Evolutionary conservation across 345 rosid species (phyloP), one percentile per base, ranked within the genome.

Genomic region (Acer yangbiense): DNA sequence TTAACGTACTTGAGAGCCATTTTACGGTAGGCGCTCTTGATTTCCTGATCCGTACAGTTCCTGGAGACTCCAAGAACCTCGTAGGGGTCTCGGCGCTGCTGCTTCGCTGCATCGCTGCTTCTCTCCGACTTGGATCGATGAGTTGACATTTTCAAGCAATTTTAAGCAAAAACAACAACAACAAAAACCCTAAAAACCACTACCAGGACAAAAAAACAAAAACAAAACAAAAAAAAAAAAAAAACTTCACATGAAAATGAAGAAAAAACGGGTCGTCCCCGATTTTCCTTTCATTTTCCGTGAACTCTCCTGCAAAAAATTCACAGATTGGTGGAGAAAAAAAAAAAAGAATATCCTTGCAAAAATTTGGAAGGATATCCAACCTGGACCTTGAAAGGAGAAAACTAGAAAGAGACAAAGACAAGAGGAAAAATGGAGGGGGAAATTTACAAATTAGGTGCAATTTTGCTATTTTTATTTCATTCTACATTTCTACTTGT

Each of bases 41-140:
- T 93, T 84, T 97, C 98, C 82, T 94, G 98, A 83, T 97, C 98
- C 52, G 98, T 89, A 23, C 93, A 86, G 92, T 83, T 90, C 84
- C 82, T 85, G 41, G 90, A 82, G 79, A 96, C 85, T 23, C 90
- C 92, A 23, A 96, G 94, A 32, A 93, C 95, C 79, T 94, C 98
- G 80, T 94, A 96, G 14, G 98, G 98, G 83, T 94, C 98, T 69
- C 98, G 93, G 72, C 97, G 88, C 79, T 84, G 88, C 86, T 89
- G 95, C 90, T 87, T 85, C 75, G 79, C 88, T 20, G 83, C 89
- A 73, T 90, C 93, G 69, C 81, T 81, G 79, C 85, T 35, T 35
- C 39, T 90, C 90, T 90, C 99, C 86, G 93, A 85, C 85, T 84
- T 92, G 71, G 93, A 86, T 83, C 89, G 84, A 72, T 82, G 89